These are phyloP conservation scores for Ophiocordyceps sinensis DNA, from an alignment of 2,329 filamentous ascomycete genomes.

Conservation along the genomic window DNA sequence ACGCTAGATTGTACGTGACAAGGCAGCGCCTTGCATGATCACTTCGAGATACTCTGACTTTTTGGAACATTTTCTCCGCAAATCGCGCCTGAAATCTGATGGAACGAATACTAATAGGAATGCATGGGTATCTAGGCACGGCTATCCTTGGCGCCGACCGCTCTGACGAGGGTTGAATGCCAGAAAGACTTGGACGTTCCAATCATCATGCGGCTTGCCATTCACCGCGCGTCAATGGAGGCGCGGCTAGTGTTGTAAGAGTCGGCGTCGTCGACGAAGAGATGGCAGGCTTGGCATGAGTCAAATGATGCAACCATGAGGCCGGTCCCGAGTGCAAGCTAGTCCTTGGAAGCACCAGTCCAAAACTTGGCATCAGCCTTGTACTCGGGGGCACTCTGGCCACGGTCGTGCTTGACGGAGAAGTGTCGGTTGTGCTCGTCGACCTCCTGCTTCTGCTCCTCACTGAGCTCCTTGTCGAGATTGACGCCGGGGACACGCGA, in stretches of 20 bases:
- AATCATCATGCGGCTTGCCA: too few relatives aligned
- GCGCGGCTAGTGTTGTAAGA: too few relatives aligned
- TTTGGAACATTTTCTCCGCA: neutral
- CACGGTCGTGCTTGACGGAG: conserved; percentile 35
- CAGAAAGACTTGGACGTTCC: too few relatives aligned
- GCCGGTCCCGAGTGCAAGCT: neutral
- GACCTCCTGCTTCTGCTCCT: conserved; percentile 41
- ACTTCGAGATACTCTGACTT: conserved; percentile 17
- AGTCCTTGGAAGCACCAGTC: conserved; percentile 10
- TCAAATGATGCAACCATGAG: too few relatives aligned
- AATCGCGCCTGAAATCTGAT: neutral
- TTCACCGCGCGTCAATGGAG: too few relatives aligned
- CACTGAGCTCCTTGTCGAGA: conserved; percentile 19
- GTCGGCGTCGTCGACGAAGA: too few relatives aligned
- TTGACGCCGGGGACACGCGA: conserved; percentile 24
- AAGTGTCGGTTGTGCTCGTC: conserved; percentile 45
- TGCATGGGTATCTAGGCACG: too few relatives aligned
- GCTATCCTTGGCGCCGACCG: too few relatives aligned
- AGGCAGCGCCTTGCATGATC: conserved; percentile 19
- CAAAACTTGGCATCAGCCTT: conserved; percentile 44
- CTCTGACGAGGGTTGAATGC: too few relatives aligned
- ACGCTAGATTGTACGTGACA: conserved; percentile 36
- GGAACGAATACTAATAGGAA: neutral
- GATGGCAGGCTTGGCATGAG: too few relatives aligned
- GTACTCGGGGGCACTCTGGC: conserved; percentile 25